Percentiles rank a stretch among this genome's conserved stretches.
phyloP scores from a whole-genome alignment of 192 early-diverging fungal species.

The Phlyctochytrium arcticum region DNA sequence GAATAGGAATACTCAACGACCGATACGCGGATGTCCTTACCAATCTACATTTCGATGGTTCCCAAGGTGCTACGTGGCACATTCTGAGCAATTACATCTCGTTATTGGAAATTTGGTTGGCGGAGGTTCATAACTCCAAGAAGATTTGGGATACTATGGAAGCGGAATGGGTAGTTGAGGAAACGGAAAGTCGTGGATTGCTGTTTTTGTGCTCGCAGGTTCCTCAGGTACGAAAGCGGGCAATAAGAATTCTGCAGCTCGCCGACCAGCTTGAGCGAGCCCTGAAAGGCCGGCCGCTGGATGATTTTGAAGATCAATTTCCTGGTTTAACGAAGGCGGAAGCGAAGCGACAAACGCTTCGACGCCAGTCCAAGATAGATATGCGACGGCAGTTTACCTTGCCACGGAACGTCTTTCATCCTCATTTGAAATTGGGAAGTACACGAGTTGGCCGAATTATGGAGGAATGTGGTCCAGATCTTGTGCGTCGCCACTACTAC shows the following conservation, averaged over 20 bases:
- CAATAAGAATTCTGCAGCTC: conserved; percentile 35
- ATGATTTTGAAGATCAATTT: conserved; percentile 6
- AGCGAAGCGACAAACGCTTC: conserved; percentile 14
- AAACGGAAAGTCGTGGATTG: conserved; percentile 71
- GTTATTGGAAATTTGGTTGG: conserved; percentile 29
- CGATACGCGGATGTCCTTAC: conserved; percentile 25
- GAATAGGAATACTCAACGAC: conserved; percentile 24
- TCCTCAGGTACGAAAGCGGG: conserved; percentile 42
- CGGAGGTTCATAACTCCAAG: conserved; percentile 27
- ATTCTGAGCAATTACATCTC: conserved; percentile 14
- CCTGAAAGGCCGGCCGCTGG: conserved; percentile 1
- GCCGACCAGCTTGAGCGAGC: conserved; percentile 27
- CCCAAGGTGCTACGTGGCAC: conserved; percentile 7
- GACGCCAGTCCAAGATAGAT: conserved; percentile 16
- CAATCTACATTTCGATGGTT: conserved; percentile 14
- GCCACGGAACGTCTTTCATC: conserved; percentile 4
- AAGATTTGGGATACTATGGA: conserved; percentile 23
- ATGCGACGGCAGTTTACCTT: conserved; percentile 16
- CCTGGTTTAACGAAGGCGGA: conserved; percentile 15
- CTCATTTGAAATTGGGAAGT: conserved; percentile 2
- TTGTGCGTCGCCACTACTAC: conserved; percentile 33
- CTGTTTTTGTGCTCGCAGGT: conserved; percentile 62
- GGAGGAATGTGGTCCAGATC: conserved; percentile 31
- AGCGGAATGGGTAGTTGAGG: conserved; percentile 50
- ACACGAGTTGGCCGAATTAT: conserved; percentile 22